Percentiles rank a stretch among this genome's conserved stretches.
Conservation (phyloP, 345 rosid genomes). For the Zanthoxylum bungeanum region DNA sequence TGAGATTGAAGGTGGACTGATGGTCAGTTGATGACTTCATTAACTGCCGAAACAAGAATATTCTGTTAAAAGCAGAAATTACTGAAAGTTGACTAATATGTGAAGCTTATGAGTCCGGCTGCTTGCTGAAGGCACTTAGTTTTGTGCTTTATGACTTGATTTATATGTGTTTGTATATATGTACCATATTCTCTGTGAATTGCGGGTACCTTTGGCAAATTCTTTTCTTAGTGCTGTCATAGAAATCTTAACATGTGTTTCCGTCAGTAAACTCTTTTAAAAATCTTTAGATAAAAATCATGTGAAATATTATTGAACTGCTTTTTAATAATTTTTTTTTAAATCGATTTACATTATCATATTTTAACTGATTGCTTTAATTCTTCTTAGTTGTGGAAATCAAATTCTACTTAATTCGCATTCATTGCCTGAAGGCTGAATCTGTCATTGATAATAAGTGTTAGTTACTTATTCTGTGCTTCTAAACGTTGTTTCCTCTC, state of each 20-base stretch:
- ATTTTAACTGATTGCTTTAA: background rate
- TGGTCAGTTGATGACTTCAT: background rate
- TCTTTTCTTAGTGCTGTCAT: background rate
- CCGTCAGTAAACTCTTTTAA: background rate
- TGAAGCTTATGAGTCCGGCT: background rate
- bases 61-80: background rate
- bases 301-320: background rate
- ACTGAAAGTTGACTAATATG: background rate
- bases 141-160: background rate
- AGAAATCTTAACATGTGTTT: background rate
- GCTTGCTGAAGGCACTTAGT: background rate
- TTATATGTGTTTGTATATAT: too few relatives aligned
- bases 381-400: background rate
- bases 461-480: background rate
- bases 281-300: background rate
- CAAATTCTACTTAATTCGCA: background rate
- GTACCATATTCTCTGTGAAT: background rate
- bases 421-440: background rate
- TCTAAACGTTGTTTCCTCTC: background rate
- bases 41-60: background rate
- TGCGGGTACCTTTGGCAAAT: background rate
- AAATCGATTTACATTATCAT: background rate
- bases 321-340: too few relatives aligned
- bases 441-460: background rate
- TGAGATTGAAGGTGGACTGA: background rate